Evolutionary conservation across 1,284 basidiomycete species (phyloP).

Genomic region (Porodaedalea pini): DNA sequence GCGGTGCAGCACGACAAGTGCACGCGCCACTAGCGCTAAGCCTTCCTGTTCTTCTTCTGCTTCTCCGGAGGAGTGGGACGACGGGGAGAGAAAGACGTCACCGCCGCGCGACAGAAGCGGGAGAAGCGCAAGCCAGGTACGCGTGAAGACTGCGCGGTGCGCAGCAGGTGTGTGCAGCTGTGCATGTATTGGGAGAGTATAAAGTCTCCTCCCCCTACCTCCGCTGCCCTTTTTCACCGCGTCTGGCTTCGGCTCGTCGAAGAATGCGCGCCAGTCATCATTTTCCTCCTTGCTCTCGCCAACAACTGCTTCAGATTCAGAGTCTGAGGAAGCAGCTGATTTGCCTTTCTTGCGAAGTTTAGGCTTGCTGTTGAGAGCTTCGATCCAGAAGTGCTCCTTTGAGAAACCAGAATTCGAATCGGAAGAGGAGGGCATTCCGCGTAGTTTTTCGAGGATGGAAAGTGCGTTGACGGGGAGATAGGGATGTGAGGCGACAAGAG

Average conservation of each 20-base stretch:
- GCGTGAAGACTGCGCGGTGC: constrained; percentile 76
- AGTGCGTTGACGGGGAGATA: constrained; percentile 63
- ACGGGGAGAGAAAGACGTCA: neutral
- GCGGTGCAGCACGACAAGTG: constrained; percentile 78
- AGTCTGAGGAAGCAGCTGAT: constrained; percentile 30
- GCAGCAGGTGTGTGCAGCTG: constrained; percentile 69
- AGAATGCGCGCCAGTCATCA: constrained; percentile 72
- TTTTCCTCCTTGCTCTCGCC: constrained; percentile 39
- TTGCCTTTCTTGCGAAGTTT: constrained; percentile 46
- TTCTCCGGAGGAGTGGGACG: too few species aligned
- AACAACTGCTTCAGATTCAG: constrained; percentile 36
- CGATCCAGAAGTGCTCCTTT: constrained; percentile 67
- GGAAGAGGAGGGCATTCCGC: constrained; percentile 70
- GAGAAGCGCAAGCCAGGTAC: constrained; percentile 72
- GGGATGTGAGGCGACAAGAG: constrained; percentile 31
- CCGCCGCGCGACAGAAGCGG: constrained; percentile 47
- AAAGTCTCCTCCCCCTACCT: constrained; percentile 43
- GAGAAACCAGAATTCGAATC: neutral
- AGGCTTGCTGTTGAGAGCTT: constrained; percentile 63
- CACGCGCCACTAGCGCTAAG: constrained; percentile 52
- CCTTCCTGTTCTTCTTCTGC: constrained; percentile 27
- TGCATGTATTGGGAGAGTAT: constrained; percentile 68
- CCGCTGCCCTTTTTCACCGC: constrained; percentile 32
- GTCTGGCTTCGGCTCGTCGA: constrained; percentile 52
- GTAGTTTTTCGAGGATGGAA: constrained; percentile 71